Evolutionary conservation across 1,284 basidiomycete species (phyloP), one percentile per base, ranked within the genome.

Genomic region (Cryptococcus sp.): DNA sequence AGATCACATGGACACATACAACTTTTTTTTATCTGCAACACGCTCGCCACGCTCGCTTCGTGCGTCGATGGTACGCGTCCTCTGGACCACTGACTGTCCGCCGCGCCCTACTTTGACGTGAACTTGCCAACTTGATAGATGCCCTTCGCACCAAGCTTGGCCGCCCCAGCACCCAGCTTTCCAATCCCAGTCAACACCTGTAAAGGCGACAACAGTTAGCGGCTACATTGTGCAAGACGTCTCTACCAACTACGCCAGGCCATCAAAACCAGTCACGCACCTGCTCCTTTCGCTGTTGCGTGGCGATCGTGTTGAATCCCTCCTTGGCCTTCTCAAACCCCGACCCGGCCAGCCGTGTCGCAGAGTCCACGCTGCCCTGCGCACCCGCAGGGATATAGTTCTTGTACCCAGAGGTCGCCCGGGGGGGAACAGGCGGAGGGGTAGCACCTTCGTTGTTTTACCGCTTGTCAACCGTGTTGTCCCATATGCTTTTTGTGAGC

Each of bases 101-200:
- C 9, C 28, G 9, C 28, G 28, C 13, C 20, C 28, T 49, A 63
- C 45, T 65, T 64, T 18, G 65, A 56, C 48, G 63, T 63, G 28
- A 67, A 62, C 43, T 67, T 67, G 4, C 65, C 65, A 20, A 67
- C 47, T 52, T 63, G 53, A 52, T 62, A 65, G 18, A 55, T 63
- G 3, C 65, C 65, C 51, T 63, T 62, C 2, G 61, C 65, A 7
- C 55, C 38, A 8, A 67, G 42, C 46, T 67, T 67, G 2, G 60
- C 63, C 24, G 63, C 65, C 18, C 65, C 65, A 2, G 51, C 63
- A 24, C 59, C 65, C 9, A 57, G 51, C 47, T 65, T 65, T 4
- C 57, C 65, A 7, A 67, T 35, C 20, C 61, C 61, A 8, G 57
- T 51, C 21, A 62, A 42, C n/a, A 67, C 61, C 65, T 67, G 21